Evolutionary conservation across 2,329 filamentous ascomycete species (phyloP).

Genomic region (Fusarium siculi): DNA sequence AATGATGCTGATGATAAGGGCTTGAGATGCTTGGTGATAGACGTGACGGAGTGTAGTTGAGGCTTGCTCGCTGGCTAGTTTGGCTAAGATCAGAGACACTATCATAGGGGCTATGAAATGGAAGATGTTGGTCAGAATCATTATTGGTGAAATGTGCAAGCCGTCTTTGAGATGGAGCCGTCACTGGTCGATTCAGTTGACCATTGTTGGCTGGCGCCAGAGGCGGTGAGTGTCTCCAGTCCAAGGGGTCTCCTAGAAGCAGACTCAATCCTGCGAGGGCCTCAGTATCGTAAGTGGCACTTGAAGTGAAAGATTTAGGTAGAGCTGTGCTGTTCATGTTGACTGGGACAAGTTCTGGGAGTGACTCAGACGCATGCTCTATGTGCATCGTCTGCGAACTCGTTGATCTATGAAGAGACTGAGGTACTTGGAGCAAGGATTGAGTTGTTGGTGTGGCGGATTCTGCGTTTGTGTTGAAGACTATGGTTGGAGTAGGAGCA

Average conservation of each 20-base stretch:
- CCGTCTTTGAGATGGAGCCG: background rate
- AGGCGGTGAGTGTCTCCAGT: background rate
- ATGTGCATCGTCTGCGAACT: conserved; percentile 6
- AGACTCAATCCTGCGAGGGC: conserved; percentile 7
- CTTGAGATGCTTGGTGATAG: background rate
- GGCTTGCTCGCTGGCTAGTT: background rate
- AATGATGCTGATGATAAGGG: background rate
- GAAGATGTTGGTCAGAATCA: background rate
- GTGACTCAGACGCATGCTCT: background rate
- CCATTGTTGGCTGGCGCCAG: background rate
- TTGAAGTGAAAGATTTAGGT: background rate
- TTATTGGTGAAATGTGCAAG: background rate
- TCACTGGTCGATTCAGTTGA: background rate
- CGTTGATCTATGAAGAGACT: background rate
- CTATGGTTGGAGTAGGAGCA: background rate
- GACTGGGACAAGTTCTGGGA: conserved; percentile 22
- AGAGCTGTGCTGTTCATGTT: background rate
- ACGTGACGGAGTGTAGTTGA: conserved; percentile 2
- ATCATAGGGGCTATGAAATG: background rate
- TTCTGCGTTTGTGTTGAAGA: background rate
- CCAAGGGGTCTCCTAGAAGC: conserved; percentile 15
- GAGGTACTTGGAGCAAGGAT: background rate
- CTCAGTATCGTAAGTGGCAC: background rate
- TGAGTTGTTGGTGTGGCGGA: too few species aligned
- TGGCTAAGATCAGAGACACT: conserved; percentile 1